A percentile compares a stretch with the other conserved stretches of the same genome.
Evolutionary conservation across 768 basidiomycete species (phyloP).

Genomic region (Tricholoma terreum): DNA sequence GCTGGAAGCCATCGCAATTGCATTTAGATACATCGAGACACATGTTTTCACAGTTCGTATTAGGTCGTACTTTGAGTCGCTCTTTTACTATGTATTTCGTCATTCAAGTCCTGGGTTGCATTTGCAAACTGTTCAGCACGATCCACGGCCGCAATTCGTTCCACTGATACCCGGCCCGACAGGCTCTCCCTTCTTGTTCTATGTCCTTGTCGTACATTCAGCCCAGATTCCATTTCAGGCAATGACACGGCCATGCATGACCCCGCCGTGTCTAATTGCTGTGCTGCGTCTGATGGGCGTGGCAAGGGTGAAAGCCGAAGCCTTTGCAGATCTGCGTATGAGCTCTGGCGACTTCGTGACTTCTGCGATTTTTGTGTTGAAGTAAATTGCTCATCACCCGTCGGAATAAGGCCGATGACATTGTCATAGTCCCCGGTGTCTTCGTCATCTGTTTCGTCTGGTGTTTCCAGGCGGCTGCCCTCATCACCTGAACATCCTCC

Average conservation of each 20-base stretch:
- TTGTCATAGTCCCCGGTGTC: conserved; percentile 91
- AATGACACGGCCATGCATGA: conserved; percentile 12
- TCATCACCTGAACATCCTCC: conserved; percentile 57
- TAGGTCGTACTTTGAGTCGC: conserved; percentile 14
- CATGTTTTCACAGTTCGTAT: background rate
- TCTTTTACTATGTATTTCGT: conserved; percentile 46
- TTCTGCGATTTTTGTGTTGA: conserved; percentile 40
- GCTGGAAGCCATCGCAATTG: background rate
- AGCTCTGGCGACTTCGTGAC: conserved; percentile 61
- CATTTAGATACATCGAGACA: background rate
- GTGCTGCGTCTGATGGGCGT: background rate
- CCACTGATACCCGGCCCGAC: conserved; percentile 60
- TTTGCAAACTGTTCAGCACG: conserved; percentile 55
- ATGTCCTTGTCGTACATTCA: conserved; percentile 43
- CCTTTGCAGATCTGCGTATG: conserved; percentile 80
- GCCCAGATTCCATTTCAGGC: conserved; percentile 33
- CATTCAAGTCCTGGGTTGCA: conserved; percentile 66
- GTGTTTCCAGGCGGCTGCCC: conserved; percentile 61
- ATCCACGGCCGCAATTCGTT: conserved; percentile 59
- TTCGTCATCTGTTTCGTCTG: conserved; percentile 81
- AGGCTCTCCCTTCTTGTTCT: conserved; percentile 62
- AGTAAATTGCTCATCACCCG: conserved; percentile 42
- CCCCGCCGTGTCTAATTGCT: background rate
- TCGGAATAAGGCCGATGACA: conserved; percentile 64
- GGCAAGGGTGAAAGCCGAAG: conserved; percentile 39